Conservation (phyloP, 306 rosid species). For the Acacia acuminata region DNA sequence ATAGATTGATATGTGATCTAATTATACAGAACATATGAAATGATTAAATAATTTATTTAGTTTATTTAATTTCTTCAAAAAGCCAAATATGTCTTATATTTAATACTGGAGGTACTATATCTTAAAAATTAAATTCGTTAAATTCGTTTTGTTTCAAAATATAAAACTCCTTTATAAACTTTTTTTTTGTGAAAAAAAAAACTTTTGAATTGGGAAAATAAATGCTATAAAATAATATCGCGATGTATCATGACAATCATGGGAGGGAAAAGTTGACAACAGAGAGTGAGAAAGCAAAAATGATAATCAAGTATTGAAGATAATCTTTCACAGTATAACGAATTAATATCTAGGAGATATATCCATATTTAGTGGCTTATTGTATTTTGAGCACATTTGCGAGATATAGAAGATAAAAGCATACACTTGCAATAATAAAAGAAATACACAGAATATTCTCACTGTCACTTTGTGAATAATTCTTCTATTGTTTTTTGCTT, state of each 20-base stretch:
- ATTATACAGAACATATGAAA: too few relatives aligned
- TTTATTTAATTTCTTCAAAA: too few relatives aligned
- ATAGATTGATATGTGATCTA: too few relatives aligned
- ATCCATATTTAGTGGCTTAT: too few relatives aligned
- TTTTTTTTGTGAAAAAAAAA: neutral
- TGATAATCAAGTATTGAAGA: neutral
- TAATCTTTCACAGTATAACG: too few relatives aligned
- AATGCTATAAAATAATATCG: neutral
- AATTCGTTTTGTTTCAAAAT: too few relatives aligned
- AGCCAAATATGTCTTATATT: too few relatives aligned
- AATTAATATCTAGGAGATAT: too few relatives aligned
- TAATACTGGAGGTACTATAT: too few relatives aligned
- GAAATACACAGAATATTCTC: slow-evolving; percentile 1
- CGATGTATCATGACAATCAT: neutral
- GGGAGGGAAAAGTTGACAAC: neutral
- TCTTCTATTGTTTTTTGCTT: neutral
- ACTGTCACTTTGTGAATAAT: neutral
- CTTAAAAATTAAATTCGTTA: too few relatives aligned
- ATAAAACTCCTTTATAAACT: neutral
- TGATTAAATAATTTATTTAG: too few relatives aligned
- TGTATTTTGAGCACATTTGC: too few relatives aligned
- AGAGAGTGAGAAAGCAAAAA: neutral
- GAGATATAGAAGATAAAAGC: neutral
- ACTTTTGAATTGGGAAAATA: neutral
- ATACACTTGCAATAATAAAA: neutral